phyloP scores from a whole-genome alignment of 257 asterid species.

The Henckelia pumila region DNA sequence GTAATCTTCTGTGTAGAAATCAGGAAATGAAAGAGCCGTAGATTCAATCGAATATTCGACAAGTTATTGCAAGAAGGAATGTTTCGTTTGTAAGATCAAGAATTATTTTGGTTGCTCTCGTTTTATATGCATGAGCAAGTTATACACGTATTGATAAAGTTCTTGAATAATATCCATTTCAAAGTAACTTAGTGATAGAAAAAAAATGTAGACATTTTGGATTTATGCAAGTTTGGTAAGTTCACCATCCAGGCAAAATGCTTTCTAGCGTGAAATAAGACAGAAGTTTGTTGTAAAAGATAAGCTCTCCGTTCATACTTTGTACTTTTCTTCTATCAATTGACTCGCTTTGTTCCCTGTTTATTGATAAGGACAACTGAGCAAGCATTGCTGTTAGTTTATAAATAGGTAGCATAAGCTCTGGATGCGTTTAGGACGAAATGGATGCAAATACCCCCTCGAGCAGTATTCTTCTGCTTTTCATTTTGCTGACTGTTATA shows the following conservation, averaged over 20 bases:
- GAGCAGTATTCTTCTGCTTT: slow-evolving; percentile 32
- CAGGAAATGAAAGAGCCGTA: background rate
- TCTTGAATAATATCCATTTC: slow-evolving; percentile 15
- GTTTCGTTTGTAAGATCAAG: slow-evolving; percentile 1
- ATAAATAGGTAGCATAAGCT: slow-evolving; percentile 36
- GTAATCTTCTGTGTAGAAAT: no score
- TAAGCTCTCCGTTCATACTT: background rate
- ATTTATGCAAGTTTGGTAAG: background rate
- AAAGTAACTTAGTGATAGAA: background rate
- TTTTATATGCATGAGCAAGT: slow-evolving; percentile 4
- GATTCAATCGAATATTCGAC: background rate
- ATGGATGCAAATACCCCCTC: slow-evolving; percentile 48
- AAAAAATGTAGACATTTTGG: background rate
- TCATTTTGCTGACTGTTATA: slow-evolving; percentile 37
- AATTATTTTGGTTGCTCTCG: background rate
- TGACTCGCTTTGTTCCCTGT: slow-evolving; percentile 19
- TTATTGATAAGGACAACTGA: slow-evolving; percentile 25
- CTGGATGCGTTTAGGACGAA: slow-evolving; percentile 38
- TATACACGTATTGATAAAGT: background rate
- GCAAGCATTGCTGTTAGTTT: slow-evolving; percentile 24
- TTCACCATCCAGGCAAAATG: background rate
- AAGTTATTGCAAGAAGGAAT: background rate
- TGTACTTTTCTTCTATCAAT: slow-evolving; percentile 26
- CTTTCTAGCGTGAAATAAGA: slow-evolving; percentile 15
- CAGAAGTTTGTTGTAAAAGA: slow-evolving; percentile 23